Evolutionary conservation across 768 basidiomycete species (phyloP).

Genomic region (Podaxis mareebaensis): DNA sequence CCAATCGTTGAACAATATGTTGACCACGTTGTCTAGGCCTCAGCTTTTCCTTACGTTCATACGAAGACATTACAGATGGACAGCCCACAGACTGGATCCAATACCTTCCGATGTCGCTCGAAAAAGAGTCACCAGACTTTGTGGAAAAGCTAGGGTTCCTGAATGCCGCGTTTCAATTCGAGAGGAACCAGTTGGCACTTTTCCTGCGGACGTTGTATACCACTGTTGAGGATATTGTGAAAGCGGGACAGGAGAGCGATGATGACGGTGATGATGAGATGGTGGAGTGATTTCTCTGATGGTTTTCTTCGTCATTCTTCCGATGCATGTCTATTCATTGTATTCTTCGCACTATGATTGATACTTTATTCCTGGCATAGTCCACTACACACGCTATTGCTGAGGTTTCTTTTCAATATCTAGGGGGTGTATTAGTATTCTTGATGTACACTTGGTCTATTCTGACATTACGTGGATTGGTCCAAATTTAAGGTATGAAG

Average conservation of each 20-base stretch:
- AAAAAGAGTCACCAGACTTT: conserved; percentile 59
- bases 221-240: conserved; percentile 38
- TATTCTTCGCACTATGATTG: not conserved
- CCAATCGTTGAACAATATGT: not conserved
- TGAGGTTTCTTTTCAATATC: not conserved
- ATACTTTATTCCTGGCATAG: conserved; percentile 1
- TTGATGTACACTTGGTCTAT: not conserved
- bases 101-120: conserved; percentile 65
- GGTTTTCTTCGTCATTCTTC: no score
- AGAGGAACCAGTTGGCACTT: conserved; percentile 60
- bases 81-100: conserved; percentile 50
- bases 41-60: conserved; percentile 57
- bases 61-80: conserved; percentile 37
- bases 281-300: conserved; percentile 15
- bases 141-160: conserved; percentile 64
- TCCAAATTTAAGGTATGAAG: not conserved
- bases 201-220: conserved; percentile 62
- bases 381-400: conserved; percentile 2
- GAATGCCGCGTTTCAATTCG: conserved; percentile 65
- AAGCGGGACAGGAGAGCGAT: conserved; percentile 30
- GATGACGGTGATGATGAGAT: conserved; percentile 29
- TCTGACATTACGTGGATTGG: not conserved
- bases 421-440: conserved; percentile 1
- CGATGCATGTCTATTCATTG: not conserved
- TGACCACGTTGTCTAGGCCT: conserved; percentile 44